Percentiles rank a stretch among this genome's conserved stretches.
These are phyloP conservation scores for Leccinum sublutescens DNA, from an alignment of 768 basidiomycete genomes.

Conservation along the genomic window DNA sequence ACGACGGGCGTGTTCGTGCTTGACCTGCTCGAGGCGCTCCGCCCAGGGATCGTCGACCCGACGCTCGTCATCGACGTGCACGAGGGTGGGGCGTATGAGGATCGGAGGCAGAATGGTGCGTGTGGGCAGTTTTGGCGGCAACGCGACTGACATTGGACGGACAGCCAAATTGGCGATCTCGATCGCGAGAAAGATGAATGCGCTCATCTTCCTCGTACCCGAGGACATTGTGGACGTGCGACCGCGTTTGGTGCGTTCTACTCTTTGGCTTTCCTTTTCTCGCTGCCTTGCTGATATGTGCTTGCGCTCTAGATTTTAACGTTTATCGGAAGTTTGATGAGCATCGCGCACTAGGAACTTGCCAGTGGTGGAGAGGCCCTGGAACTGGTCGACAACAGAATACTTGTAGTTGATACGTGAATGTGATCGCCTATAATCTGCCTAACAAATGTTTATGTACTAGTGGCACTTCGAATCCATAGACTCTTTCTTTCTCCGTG, in stretches of 20 bases:
- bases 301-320: conserved; percentile 70
- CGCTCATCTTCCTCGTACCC: conserved; percentile 93
- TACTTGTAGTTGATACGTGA: not conserved
- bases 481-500: not conserved
- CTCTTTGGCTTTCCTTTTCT: not conserved
- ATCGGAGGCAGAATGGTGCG: conserved; percentile 88
- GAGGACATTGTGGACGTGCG: conserved; percentile 97
- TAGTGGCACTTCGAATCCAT: not conserved
- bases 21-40: conserved; percentile 85
- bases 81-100: conserved; percentile 73
- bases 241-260: conserved; percentile 70
- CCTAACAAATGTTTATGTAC: not conserved
- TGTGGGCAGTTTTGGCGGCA: conserved; percentile 1
- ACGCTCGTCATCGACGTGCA: conserved; percentile 64
- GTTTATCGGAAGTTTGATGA: conserved; percentile 93
- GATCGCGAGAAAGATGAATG: conserved; percentile 97
- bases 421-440: not conserved
- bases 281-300: not conserved
- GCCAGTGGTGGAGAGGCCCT: not conserved
- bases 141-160: not conserved
- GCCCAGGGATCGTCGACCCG: conserved; percentile 95
- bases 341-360: conserved; percentile 41
- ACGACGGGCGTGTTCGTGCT: conserved; percentile 92
- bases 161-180: conserved; percentile 96
- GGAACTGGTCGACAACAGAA: not conserved